A percentile compares a stretch with the other conserved stretches of the same genome.
phyloP scores from a whole-genome alignment of 805 yeast species.

The Sporopachydermia quercuum region DNA sequence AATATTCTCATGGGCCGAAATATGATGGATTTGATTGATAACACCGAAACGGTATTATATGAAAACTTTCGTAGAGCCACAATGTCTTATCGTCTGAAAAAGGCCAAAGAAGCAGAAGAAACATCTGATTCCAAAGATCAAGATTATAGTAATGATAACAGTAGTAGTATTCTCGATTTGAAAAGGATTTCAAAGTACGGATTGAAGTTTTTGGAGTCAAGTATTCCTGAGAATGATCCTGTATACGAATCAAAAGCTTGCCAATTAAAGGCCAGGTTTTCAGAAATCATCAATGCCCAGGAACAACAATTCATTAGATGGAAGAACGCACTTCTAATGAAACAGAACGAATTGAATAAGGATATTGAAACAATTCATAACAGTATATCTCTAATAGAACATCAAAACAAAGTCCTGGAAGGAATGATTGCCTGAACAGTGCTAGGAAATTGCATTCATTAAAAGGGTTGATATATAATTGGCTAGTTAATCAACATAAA shows the following conservation, averaged over 20 bases:
- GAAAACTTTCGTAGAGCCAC: conserved; percentile 51
- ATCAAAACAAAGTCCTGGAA: no score
- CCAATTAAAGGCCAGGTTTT: conserved; percentile 8
- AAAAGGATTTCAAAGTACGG: background rate
- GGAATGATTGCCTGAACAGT: no score
- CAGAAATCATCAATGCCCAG: conserved; percentile 57
- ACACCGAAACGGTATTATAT: conserved; percentile 60
- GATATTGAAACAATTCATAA: conserved; percentile 81
- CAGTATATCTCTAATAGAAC: conserved; percentile 2
- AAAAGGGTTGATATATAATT: no score
- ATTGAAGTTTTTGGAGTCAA: background rate
- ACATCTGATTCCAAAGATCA: conserved; percentile 79
- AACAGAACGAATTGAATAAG: conserved; percentile 84
- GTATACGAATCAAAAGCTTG: background rate
- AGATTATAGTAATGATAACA: no score
- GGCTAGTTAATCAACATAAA: no score
- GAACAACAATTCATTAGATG: conserved; percentile 97
- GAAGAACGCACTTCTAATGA: conserved; percentile 93
- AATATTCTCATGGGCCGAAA: conserved; percentile 50
- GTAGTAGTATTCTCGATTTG: background rate
- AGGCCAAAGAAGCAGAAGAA: conserved; percentile 80
- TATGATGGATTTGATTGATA: conserved; percentile 62
- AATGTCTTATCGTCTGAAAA: conserved; percentile 32
- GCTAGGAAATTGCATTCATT: no score
- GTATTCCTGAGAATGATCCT: conserved; percentile 1